Percentiles rank a stretch among this genome's conserved stretches.
Evolutionary conservation across 2,329 filamentous ascomycete species (phyloP).

Genomic region (Phoma herbarum): DNA sequence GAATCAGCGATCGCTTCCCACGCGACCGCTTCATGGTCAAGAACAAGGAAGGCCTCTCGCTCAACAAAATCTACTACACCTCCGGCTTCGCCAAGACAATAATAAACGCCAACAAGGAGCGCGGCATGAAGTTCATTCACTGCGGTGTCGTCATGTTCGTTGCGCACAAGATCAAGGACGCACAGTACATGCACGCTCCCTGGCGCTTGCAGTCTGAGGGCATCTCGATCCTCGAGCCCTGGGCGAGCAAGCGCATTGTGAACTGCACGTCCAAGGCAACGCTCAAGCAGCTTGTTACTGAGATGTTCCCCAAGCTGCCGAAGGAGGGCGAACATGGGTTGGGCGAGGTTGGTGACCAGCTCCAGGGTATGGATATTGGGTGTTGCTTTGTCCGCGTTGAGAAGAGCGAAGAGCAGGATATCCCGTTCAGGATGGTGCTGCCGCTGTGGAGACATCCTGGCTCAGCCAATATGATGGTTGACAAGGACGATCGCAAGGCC

Average conservation of each 20-base stretch:
- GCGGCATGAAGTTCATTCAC: slow-evolving; percentile 94
- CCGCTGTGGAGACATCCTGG: slow-evolving; percentile 94
- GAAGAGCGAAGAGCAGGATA: slow-evolving; percentile 71
- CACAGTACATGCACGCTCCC: slow-evolving; percentile 87
- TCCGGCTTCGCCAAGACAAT: slow-evolving; percentile 85
- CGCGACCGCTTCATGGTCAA: slow-evolving; percentile 94
- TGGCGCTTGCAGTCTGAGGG: slow-evolving; percentile 98
- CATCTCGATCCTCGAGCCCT: slow-evolving; percentile 87
- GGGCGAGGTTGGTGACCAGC: slow-evolving; percentile 86
- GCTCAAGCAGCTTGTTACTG: slow-evolving; percentile 81
- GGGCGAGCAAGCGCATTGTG: slow-evolving; percentile 84
- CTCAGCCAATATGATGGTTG: slow-evolving; percentile 95
- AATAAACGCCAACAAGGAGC: slow-evolving; percentile 84
- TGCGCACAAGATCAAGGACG: slow-evolving; percentile 79
- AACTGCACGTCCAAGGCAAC: slow-evolving; percentile 78
- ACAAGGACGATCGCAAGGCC: slow-evolving; percentile 91
- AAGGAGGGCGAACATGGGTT: slow-evolving; percentile 77
- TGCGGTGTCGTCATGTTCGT: slow-evolving; percentile 95
- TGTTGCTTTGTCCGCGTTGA: slow-evolving; percentile 90
- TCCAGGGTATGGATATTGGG: slow-evolving; percentile 81
- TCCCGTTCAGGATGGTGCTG: slow-evolving; percentile 82
- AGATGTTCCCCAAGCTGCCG: slow-evolving; percentile 94
- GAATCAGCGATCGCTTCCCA: slow-evolving; percentile 84
- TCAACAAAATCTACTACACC: slow-evolving; percentile 97
- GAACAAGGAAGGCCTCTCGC: slow-evolving; percentile 85